Percentiles rank a stretch among this genome's conserved stretches.
phyloP scores from a whole-genome alignment of 2,329 filamentous ascomycete species.

The Geosmithia morbida region DNA sequence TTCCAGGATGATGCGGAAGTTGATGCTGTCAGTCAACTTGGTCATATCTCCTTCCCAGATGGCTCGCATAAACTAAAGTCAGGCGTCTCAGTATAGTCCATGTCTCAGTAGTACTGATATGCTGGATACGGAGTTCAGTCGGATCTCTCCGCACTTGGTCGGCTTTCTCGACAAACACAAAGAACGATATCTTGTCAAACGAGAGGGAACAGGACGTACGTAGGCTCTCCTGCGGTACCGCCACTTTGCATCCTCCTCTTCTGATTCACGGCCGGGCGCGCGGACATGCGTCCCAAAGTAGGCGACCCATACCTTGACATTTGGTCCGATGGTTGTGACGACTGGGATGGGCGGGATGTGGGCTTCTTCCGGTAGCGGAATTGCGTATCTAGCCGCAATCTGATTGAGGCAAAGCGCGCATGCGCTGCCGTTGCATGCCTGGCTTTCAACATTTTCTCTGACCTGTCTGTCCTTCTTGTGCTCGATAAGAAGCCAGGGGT shows the following conservation, averaged over 20 bases:
- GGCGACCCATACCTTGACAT: slow-evolving; percentile 7
- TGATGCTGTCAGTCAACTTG: slow-evolving; percentile 2
- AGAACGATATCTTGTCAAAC: no score
- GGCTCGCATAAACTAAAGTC: slow-evolving; percentile 5
- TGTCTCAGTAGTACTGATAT: not conserved
- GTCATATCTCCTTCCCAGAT: slow-evolving; percentile 8
- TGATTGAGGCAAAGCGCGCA: slow-evolving; percentile 5
- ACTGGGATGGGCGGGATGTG: slow-evolving; percentile 7
- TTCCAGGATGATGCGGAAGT: slow-evolving; percentile 7
- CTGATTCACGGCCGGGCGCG: not conserved
- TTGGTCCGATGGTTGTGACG: slow-evolving; percentile 5
- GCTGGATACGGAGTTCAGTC: not conserved
- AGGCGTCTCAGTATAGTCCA: not conserved
- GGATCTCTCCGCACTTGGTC: no score
- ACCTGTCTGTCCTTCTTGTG: slow-evolving; percentile 5
- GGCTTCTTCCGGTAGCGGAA: not conserved
- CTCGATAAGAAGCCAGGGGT: slow-evolving; percentile 9
- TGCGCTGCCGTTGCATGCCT: slow-evolving; percentile 6
- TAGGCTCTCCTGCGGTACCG: not conserved
- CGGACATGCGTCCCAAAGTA: slow-evolving; percentile 4
- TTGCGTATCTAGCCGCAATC: slow-evolving; percentile 4
- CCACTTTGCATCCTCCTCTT: not conserved
- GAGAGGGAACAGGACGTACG: not conserved
- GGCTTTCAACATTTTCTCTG: slow-evolving; percentile 2
- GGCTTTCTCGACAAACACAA: no score